Evolutionary conservation across 768 basidiomycete genomes (phyloP).

Genomic region (Astraeus odoratus): DNA sequence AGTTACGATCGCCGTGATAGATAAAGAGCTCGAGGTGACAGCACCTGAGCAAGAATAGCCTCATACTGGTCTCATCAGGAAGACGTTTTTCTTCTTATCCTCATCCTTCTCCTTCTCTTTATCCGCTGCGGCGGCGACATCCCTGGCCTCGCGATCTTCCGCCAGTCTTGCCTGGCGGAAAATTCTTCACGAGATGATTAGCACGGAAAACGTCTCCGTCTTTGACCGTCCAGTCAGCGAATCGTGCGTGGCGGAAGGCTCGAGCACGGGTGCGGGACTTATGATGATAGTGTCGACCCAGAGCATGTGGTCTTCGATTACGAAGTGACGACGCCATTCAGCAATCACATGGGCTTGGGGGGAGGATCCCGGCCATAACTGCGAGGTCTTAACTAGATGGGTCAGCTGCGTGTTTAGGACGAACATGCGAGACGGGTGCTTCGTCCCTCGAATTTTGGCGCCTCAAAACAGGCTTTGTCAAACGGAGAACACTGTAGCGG

Average conservation of each 20-base stretch:
- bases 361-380: conserved; percentile 94
- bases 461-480: conserved; percentile 81
- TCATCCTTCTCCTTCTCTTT: conserved; percentile 54
- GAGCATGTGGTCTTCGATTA: conserved; percentile 97
- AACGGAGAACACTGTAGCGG: conserved; percentile 44
- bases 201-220: conserved; percentile 96
- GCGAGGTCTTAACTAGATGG: too few species aligned
- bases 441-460: conserved; percentile 85
- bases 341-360: conserved; percentile 95
- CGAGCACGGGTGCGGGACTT: conserved; percentile 91
- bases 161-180: conserved; percentile 85
- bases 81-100: conserved; percentile 69
- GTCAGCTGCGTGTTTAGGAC: background rate
- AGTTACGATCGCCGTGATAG: background rate
- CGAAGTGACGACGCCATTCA: conserved; percentile 97
- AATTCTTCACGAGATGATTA: conserved; percentile 91
- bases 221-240: conserved; percentile 99
- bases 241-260: conserved; percentile 94
- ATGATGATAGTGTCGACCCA: conserved; percentile 98
- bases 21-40: conserved; percentile 15
- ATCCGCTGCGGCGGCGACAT: conserved; percentile 43
- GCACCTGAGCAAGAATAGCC: conserved; percentile 77
- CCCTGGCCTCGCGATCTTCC: conserved; percentile 87
- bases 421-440: conserved; percentile 15
- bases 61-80: conserved; percentile 75